phyloP scores from a whole-genome alignment of 768 basidiomycete genomes.

The Boletus speciosus region DNA sequence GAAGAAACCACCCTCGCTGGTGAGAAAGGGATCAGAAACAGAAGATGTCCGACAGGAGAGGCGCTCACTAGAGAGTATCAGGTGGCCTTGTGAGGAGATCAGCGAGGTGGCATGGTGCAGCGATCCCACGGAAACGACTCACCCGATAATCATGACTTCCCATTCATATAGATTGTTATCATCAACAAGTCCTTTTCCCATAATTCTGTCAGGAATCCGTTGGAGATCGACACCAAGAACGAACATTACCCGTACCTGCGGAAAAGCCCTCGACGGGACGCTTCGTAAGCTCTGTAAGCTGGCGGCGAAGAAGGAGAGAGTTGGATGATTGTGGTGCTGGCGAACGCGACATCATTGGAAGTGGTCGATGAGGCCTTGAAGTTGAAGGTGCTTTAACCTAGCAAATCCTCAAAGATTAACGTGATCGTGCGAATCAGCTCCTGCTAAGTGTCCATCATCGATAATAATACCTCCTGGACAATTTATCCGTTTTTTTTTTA shows the following conservation, averaged over 20 bases:
- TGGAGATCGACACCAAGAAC: constrained; percentile 30
- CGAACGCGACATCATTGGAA: constrained; percentile 22
- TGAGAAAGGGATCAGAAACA: constrained; percentile 4
- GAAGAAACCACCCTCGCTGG: constrained; percentile 93
- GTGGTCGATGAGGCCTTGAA: neutral
- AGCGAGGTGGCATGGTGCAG: constrained; percentile 11
- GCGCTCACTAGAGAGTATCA: constrained; percentile 84
- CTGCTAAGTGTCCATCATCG: too few species aligned
- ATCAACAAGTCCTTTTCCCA: constrained; percentile 77
- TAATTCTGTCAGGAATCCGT: constrained; percentile 33
- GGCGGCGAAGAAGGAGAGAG: constrained; percentile 68
- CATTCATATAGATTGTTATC: constrained; percentile 95
- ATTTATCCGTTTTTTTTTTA: too few species aligned
- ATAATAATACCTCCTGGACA: too few species aligned
- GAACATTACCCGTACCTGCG: constrained; percentile 56
- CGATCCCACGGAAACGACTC: constrained; percentile 27
- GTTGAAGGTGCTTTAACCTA: too few species aligned
- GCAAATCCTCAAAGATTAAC: neutral
- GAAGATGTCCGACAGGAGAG: neutral
- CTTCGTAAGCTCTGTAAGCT: constrained; percentile 84
- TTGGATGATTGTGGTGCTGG: constrained; percentile 33
- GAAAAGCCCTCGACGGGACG: constrained; percentile 95
- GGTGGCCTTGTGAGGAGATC: constrained; percentile 57
- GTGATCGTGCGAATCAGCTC: constrained; percentile 20
- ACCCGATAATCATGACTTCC: constrained; percentile 96